These are phyloP conservation scores for Pyrenopolyporus hunteri DNA, from an alignment of 495 filamentous ascomycete genomes.

Conservation along the genomic window DNA sequence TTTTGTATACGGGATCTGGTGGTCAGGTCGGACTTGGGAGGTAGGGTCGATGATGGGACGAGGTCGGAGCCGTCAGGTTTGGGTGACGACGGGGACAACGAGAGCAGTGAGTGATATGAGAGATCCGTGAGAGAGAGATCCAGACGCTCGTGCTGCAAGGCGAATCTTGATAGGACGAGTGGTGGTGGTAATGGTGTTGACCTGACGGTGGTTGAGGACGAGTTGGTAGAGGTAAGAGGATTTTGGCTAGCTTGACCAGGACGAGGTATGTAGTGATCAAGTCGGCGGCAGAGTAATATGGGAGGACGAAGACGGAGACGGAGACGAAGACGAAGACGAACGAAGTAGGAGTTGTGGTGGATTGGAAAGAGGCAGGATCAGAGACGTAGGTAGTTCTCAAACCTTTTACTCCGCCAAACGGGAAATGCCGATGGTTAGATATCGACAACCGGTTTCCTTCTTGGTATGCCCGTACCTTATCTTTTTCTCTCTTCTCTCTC, in stretches of 20 bases:
- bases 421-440: slow-evolving; percentile 17
- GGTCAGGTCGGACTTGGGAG: slow-evolving; percentile 40
- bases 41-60: slow-evolving; percentile 40
- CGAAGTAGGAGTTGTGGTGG: slow-evolving; percentile 17
- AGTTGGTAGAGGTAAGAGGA: slow-evolving; percentile 25
- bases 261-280: slow-evolving; percentile 26
- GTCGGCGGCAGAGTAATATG: slow-evolving; percentile 26
- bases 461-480: slow-evolving; percentile 1
- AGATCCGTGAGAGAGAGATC: slow-evolving; percentile 23
- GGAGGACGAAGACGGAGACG: slow-evolving; percentile 3
- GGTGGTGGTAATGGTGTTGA: slow-evolving; percentile 24
- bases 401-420: slow-evolving; percentile 42
- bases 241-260: slow-evolving; percentile 20
- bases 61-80: slow-evolving; percentile 27
- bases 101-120: slow-evolving; percentile 36
- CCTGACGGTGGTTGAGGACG: slow-evolving; percentile 32
- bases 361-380: slow-evolving; percentile 39
- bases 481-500: background rate
- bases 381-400: slow-evolving; percentile 43
- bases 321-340: background rate
- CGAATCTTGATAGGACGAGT: slow-evolving; percentile 22
- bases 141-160: slow-evolving; percentile 24
- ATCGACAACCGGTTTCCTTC: slow-evolving; percentile 32
- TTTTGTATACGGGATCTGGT: slow-evolving; percentile 40
- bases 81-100: slow-evolving; percentile 30